Evolutionary conservation across 2,329 filamentous ascomycete species (phyloP), one percentile per base, ranked within the genome.

Genomic region (Epichloe brachyelytri): DNA sequence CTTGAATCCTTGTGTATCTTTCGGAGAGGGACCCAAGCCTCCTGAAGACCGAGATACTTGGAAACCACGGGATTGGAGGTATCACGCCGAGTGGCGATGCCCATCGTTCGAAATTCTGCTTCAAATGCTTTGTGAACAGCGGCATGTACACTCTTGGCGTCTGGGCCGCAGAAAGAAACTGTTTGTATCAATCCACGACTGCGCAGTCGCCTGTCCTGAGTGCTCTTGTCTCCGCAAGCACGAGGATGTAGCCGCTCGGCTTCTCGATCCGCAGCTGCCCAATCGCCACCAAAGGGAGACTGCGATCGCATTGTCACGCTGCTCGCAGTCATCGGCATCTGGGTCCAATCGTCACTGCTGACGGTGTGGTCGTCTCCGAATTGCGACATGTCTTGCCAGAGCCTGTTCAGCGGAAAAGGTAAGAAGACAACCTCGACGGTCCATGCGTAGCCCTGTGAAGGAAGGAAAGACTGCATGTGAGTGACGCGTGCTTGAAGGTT

Each of bases 361-460:
- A 65, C 34, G 19, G 37, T 58, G 11, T 63, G 62, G 5, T 65
- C 58, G 20, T 67, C 67, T 22, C 68, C 70, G 61, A 80, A 78
- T 3, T 78, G 71, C 54, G 69, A 62, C 4, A 70, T 63, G 43
- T 70, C 68, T 53, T 77, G 68, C 78, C 78, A 82, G 5, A 82
- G 58, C 20, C 71, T 73, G 57, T 74, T 77, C 6, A 81, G 66
- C 1, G 75, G 72, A 63, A 87, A 91, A 1, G 86, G 86, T 7
- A 90, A 64, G 52, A 89, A 80, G 1, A 90, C 80, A 4, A 90
- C 82, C 60, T 90, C 85, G 2, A 91, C 70, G 56, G 85, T 78
- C 83, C 85, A 89, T 0, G 85, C 83, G 40, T 78, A 73, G 41
- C 68, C 66, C 30, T 71, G 71, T 0, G 83, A 80, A n/a, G 86